Base-by-base conservation (phyloP, 306 rosid genomes). In the Gynostemma pentaphyllum region DNA sequence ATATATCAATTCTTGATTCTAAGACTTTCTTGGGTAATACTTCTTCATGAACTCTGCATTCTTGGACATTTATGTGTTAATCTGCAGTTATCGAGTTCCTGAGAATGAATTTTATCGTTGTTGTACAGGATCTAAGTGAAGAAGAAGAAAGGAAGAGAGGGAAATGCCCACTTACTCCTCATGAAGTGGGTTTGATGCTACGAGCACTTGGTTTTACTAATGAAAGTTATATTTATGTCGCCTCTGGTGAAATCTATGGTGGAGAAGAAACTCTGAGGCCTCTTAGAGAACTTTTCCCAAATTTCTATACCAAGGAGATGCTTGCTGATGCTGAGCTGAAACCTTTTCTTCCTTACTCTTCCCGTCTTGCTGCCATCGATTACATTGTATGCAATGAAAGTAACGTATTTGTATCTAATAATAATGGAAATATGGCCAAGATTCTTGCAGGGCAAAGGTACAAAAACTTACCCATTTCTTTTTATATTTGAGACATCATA, bases 371-470 rank as follows among this genome's bases (percentile, higher is more conserved):
- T 75, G 99, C 99, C 67, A 71, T 94, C 62, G 99, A 94, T 78
- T 94, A 94, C 81, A 75, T 86, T 64, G 99, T 94, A 68, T 82
- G 95, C 67, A 96, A 94, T 30, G 95, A 88, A 49, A 94, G 97
- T 69, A 89, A 94, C 64, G 99, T 94, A 23, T 94, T 94, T 83
- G 97, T 94, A 70, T 74, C 99, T 13, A 94, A 94, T 74, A 94
- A 94, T 68, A 94, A 94, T 42, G 99, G 99, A 48, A 94, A 94
- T 73, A 94, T 94, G 99, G 99, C 99, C 72, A 94, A 82, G 80
- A 84, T 94, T 79, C 99, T 94, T 48, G 97, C 95, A 4, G 99
- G 97, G 51, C 88, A 84, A 76, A 88, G 99, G 99, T 94, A 70
- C 71, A 80, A 73, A 47, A 22, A 60, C 45, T 13, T 0, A 22